Percentiles rank a stretch among this genome's conserved stretches.
These are phyloP conservation scores for Pseudocercospora fijiensis DNA, from an alignment of 2,329 filamentous ascomycete species.

Conservation along the genomic window DNA sequence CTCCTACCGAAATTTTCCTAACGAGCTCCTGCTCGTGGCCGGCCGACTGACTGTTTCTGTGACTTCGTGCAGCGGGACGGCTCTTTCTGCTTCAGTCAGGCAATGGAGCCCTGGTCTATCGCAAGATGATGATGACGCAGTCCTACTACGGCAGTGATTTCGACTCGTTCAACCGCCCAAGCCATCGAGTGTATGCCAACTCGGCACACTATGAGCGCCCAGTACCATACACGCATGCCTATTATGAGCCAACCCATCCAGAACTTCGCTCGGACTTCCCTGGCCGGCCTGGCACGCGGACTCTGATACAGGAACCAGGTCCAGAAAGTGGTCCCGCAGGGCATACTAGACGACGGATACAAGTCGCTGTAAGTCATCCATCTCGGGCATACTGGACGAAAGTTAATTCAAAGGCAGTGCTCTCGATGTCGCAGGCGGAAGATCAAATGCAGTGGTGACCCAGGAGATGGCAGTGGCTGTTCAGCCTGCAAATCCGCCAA, in stretches of 20 bases:
- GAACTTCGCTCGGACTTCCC: conserved; percentile 30
- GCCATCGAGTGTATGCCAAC: conserved; percentile 26
- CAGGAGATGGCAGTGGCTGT: conserved; percentile 73
- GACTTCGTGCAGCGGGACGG: conserved; percentile 13
- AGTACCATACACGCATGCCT: conserved; percentile 27
- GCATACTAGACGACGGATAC: conserved; percentile 52
- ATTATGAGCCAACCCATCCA: conserved; percentile 30
- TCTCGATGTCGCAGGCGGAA: conserved; percentile 87
- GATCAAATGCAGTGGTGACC: conserved; percentile 89
- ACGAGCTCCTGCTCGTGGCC: neutral
- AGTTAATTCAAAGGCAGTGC: conserved; percentile 59
- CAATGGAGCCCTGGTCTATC: conserved; percentile 15
- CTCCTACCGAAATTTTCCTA: conserved; percentile 10
- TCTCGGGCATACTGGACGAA: conserved; percentile 15
- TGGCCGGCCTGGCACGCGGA: conserved; percentile 25
- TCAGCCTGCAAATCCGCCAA: conserved; percentile 77
- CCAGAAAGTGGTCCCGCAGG: conserved; percentile 38
- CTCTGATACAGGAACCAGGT: conserved; percentile 36
- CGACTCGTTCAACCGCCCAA: conserved; percentile 28
- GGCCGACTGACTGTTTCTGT: conserved; percentile 8
- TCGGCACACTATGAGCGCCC: conserved; percentile 32
- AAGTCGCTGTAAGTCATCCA: conserved; percentile 49
- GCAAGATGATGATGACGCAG: conserved; percentile 35
- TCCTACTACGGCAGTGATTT: conserved; percentile 34
- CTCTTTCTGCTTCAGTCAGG: conserved; percentile 18